Percentiles rank a stretch among this genome's conserved stretches.
Conservation (phyloP, 2,329 filamentous ascomycete genomes). For the Aspergillus sp. region DNA sequence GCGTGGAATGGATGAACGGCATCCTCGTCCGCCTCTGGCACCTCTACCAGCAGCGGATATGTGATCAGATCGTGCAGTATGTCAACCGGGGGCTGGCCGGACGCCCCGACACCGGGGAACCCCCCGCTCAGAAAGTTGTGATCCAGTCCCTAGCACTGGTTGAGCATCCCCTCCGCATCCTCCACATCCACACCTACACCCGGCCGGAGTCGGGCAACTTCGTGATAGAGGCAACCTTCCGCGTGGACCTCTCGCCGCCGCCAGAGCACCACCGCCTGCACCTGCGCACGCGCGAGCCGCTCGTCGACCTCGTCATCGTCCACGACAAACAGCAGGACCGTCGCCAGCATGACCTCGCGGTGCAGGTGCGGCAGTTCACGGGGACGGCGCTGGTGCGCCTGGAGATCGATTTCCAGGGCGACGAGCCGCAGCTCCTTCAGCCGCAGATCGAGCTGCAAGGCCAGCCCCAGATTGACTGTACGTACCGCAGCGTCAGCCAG, state of each 20-base stretch:
- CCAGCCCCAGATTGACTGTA: constrained; percentile 17
- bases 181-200: constrained; percentile 2
- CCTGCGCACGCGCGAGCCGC: constrained; percentile 8
- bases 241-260: constrained; percentile 8
- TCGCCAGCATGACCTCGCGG: constrained; percentile 9
- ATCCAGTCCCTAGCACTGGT: constrained; percentile 12
- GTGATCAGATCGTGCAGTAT: constrained; percentile 11
- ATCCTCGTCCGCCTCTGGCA: constrained; percentile 13
- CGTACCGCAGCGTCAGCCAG: constrained; percentile 15
- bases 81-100: constrained; percentile 13
- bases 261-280: constrained; percentile 1
- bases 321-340: constrained; percentile 7
- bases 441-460: constrained; percentile 16
- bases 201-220: constrained; percentile 11
- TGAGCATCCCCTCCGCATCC: constrained; percentile 12
- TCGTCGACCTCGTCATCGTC: constrained; percentile 11
- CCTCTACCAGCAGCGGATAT: constrained; percentile 13
- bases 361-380: constrained; percentile 12
- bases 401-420: constrained; percentile 14
- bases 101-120: not conserved
- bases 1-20: constrained; percentile 14
- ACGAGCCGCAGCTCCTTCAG: constrained; percentile 10
- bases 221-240: constrained; percentile 13
- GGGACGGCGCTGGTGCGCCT: constrained; percentile 9
- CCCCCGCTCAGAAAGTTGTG: constrained; percentile 8